Conservation (phyloP, 495 filamentous ascomycete genomes). For the Penicillium turbatum region DNA sequence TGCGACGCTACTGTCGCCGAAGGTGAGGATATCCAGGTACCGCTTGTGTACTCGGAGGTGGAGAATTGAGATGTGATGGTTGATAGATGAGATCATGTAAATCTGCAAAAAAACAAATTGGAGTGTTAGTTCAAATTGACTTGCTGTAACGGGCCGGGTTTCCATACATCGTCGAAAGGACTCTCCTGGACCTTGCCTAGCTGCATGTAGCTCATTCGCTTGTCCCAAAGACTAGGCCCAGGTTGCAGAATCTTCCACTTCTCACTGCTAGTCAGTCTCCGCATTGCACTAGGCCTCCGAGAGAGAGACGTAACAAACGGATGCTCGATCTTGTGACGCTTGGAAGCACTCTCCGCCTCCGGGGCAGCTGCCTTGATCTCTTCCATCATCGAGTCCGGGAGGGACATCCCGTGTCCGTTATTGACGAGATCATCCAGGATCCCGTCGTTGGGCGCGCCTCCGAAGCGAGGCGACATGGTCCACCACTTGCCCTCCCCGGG, state of each 20-base stretch:
- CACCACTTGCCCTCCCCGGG: slow-evolving; percentile 81
- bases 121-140: neutral
- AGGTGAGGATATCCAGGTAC: slow-evolving; percentile 55
- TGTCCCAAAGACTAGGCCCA: slow-evolving; percentile 69
- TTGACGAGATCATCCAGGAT: slow-evolving; percentile 50
- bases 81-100: slow-evolving; percentile 75
- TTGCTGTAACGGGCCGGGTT: neutral
- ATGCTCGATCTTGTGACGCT: slow-evolving; percentile 41
- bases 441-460: slow-evolving; percentile 63
- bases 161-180: slow-evolving; percentile 55
- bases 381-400: slow-evolving; percentile 26
- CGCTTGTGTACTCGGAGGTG: slow-evolving; percentile 65
- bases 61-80: slow-evolving; percentile 76
- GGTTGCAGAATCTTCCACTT: slow-evolving; percentile 54
- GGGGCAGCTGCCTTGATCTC: slow-evolving; percentile 20
- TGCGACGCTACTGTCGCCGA: slow-evolving; percentile 27
- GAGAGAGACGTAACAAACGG: slow-evolving; percentile 30
- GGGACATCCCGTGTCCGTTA: slow-evolving; percentile 18
- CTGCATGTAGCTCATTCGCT: slow-evolving; percentile 63
- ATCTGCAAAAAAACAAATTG: slow-evolving; percentile 45
- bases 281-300: slow-evolving; percentile 29
- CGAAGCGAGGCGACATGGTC: slow-evolving; percentile 69
- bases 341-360: slow-evolving; percentile 29
- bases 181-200: slow-evolving; percentile 58
- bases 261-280: slow-evolving; percentile 35